Evolutionary conservation across 495 filamentous ascomycete species (phyloP).

Genomic region (Xylaria flabelliformis): DNA sequence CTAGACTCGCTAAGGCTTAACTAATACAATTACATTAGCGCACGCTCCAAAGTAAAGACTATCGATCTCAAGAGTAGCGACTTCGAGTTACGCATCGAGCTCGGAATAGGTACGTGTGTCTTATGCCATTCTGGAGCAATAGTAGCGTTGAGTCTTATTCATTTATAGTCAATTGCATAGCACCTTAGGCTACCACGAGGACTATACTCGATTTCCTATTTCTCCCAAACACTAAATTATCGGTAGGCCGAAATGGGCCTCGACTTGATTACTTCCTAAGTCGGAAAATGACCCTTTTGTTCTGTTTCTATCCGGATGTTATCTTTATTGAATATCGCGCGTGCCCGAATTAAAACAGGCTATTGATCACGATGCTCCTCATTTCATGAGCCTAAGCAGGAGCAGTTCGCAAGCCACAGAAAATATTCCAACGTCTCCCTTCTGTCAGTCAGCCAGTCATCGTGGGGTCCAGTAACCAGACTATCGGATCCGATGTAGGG

Average conservation of each 20-base stretch:
- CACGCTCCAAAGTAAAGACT: too few species aligned
- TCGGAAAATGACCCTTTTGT: not conserved
- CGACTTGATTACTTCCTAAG: not conserved
- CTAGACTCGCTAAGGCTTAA: too few species aligned
- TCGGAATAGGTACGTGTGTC: not conserved
- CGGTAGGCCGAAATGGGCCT: not conserved
- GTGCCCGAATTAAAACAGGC: not conserved
- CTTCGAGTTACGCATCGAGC: not conserved
- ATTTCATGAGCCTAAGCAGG: not conserved
- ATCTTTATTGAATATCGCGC: not conserved
- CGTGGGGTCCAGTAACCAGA: slow-evolving; percentile 22
- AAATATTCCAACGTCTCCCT: not conserved
- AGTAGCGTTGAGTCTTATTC: too few species aligned
- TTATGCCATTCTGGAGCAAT: not conserved
- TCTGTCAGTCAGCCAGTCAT: slow-evolving; percentile 5
- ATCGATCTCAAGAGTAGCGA: too few species aligned
- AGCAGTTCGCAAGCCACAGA: not conserved
- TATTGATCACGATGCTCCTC: not conserved
- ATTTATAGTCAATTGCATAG: too few species aligned
- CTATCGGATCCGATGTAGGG: slow-evolving; percentile 20
- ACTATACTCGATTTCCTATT: not conserved
- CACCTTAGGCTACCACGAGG: not conserved
- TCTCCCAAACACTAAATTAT: not conserved
- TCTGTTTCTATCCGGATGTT: not conserved
- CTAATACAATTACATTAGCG: too few species aligned